Evolutionary conservation across 768 basidiomycete genomes (phyloP), one percentile per base, ranked within the genome.

Genomic region (Suillus occidentalis): DNA sequence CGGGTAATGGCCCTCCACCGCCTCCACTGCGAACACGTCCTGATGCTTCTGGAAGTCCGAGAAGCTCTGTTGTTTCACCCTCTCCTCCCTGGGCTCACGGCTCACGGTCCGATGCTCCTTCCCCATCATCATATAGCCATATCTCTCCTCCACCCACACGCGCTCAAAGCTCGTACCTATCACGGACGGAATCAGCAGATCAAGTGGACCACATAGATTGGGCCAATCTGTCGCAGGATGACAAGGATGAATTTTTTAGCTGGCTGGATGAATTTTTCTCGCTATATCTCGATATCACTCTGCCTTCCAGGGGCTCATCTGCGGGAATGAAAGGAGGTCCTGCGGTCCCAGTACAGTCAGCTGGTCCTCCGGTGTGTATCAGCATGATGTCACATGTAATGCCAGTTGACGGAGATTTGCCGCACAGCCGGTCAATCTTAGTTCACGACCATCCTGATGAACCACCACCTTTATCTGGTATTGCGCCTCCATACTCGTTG

Each of bases 211-310:
- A 65, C 47, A 84, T 93, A 37, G 87, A 91, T 72, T 94, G 91
- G 91, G 74, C 81, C 6, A 87, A 90, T 72, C 79, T 94, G 56
- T 84, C 86, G 2, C 70, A 73, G 25, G 82, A 88, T 72, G 90
- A 94, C 70, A 93, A 91, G 72, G 77, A 85, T 37, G 84, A 79
- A 31, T 90, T 94, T 71, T 94, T 93, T 74, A 76, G 76, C 65
- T 93, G 91, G 91, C 79, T 94, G 25, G 91, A 94, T 72, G 91
- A 92, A 70, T 93, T 88, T 76, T 94, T 94, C 70, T 82, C 84
- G 18, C 80, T 81, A 40, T 78, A 78, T 58, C 73, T 81, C 25
- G 69, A 73, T 28, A 72, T 75, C 31, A 66, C 68, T 59, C 25
- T 77, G 43, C 45, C 69, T 60, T 66, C 72, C 3, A 63, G 66